Conservation (phyloP, 345 rosid species). For the Dimocarpus longan region DNA sequence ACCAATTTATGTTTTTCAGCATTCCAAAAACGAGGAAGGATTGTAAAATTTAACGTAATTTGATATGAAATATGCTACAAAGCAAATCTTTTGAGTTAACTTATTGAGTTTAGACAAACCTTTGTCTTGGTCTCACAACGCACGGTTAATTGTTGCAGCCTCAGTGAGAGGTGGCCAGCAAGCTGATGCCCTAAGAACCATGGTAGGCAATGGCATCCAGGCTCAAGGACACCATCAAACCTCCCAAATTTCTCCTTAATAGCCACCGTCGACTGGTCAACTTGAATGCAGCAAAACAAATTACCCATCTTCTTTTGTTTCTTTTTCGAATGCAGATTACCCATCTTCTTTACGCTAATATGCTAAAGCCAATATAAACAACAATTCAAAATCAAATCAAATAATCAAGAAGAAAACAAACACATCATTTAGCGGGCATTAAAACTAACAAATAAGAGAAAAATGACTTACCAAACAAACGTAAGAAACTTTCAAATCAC, state of each 20-base stretch:
- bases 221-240: slow-evolving; percentile 59
- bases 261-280: slow-evolving; percentile 61
- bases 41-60: background rate
- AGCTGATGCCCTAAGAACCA: slow-evolving; percentile 59
- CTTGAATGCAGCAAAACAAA: slow-evolving; percentile 50
- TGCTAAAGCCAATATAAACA: background rate
- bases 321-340: too few species aligned
- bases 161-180: slow-evolving; percentile 56
- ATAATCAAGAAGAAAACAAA: background rate
- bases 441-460: background rate
- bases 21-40: background rate
- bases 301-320: slow-evolving; percentile 22
- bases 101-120: slow-evolving; percentile 35
- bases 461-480: slow-evolving; percentile 4
- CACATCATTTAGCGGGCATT: background rate
- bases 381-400: background rate
- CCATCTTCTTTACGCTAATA: slow-evolving; percentile 46
- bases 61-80: background rate
- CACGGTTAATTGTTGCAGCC: slow-evolving; percentile 64
- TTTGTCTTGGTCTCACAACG: slow-evolving; percentile 71
- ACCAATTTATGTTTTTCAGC: background rate
- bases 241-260: slow-evolving; percentile 59
- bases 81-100: background rate
- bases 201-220: slow-evolving; percentile 69
- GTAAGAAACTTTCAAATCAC: background rate